Evolutionary conservation across 495 filamentous ascomycete genomes (phyloP), one percentile per base, ranked within the genome.

Genomic region (Clohesyomyces aquaticus): DNA sequence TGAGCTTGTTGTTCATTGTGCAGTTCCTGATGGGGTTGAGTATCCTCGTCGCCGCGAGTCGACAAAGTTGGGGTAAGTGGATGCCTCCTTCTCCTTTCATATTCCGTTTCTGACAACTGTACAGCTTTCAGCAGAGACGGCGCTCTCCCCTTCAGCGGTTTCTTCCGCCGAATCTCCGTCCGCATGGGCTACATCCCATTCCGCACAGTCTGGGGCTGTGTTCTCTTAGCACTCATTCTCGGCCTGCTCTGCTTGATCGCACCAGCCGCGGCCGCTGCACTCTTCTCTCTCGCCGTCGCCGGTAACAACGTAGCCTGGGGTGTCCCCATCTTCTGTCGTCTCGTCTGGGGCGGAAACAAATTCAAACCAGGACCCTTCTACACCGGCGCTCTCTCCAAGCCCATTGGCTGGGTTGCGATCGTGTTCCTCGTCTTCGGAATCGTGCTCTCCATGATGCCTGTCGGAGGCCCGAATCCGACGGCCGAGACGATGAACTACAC

Each of bases 361-460:
- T 89, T 89, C 65, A 79, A 78, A n/a, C 85, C 85, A 0, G 86
- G 86, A 0, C 81, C 84, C 10, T 82, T 85, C 69, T 87, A 86
- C 68, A 86, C 82, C 0, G 86, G 85, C 0, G 4, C 65, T 10
- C 73, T 83, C 22, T 82, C 79, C 27, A 75, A 79, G 35, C 78
- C 82, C 0, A 81, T 87, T 62, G 84, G 82, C 0, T 80, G 77
- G 65, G 71, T 73, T 9, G 81, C 84, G 2, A 77, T 87, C 32
- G 65, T 77, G 1, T 87, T 86, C 69, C 69, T 87, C 35, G 42
- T 75, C 11, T 88, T 85, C 62, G 84, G 81, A 1, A 82, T 85
- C 28, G 8, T 83, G 0, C 64, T 88, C 25, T 76, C 73, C 28
- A 87, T 87, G 84, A 84, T 87, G 45, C 85, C 85, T 0, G 79